phyloP scores from a whole-genome alignment of 768 basidiomycete species.

The Suillus paluster region DNA sequence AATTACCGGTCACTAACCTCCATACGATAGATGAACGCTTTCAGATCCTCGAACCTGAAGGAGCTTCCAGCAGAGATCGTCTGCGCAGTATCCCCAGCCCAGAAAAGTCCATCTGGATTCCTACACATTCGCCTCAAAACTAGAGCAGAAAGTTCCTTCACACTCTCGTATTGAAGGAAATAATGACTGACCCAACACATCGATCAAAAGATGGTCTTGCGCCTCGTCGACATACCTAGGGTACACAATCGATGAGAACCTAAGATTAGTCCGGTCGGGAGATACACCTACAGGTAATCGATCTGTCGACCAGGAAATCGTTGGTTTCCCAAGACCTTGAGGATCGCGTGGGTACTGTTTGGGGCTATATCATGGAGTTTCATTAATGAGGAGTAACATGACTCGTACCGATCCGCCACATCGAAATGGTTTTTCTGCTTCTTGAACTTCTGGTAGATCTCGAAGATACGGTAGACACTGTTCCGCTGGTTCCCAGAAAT shows the following conservation, averaged over 20 bases:
- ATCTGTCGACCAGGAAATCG: slow-evolving; percentile 42
- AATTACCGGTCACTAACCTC: slow-evolving; percentile 47
- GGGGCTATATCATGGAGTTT: not conserved
- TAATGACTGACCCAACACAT: slow-evolving; percentile 52
- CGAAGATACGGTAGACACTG: slow-evolving; percentile 56
- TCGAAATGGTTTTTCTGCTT: slow-evolving; percentile 49
- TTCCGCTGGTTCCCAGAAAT: slow-evolving; percentile 57
- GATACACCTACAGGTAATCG: slow-evolving; percentile 56
- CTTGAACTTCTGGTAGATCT: slow-evolving; percentile 55
- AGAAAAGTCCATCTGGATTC: slow-evolving; percentile 73
- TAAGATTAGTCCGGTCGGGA: not conserved
- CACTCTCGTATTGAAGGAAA: not conserved
- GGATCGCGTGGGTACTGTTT: slow-evolving; percentile 54
- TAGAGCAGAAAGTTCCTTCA: slow-evolving; percentile 24
- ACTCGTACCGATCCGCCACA: slow-evolving; percentile 57
- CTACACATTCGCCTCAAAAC: slow-evolving; percentile 65
- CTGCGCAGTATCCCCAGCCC: slow-evolving; percentile 83
- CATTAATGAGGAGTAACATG: not conserved
- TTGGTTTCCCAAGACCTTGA: slow-evolving; percentile 35
- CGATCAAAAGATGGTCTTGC: slow-evolving; percentile 73
- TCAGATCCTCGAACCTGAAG: slow-evolving; percentile 73
- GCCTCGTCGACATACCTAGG: slow-evolving; percentile 74
- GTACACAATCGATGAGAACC: not conserved
- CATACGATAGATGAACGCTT: slow-evolving; percentile 63
- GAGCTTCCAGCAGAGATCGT: slow-evolving; percentile 75